Evolutionary conservation across 306 rosid genomes (phyloP), one percentile per base, ranked within the genome.

Genomic region (Mucuna pruriens): DNA sequence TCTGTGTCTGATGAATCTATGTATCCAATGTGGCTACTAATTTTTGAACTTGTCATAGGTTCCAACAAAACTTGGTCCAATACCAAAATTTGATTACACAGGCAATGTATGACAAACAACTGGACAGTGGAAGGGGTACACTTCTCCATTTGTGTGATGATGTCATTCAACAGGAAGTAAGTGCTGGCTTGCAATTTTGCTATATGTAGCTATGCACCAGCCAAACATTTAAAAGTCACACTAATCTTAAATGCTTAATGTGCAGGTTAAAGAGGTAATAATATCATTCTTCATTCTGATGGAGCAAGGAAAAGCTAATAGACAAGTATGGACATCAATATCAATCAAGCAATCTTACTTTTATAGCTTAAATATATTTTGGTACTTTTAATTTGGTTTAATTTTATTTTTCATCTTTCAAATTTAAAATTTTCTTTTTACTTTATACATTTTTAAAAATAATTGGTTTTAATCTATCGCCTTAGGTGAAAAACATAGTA

Each of bases 101-200:
- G 75, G 88, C 98, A 52, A 92, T 92, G 97, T 95, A 95, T 72
- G 97, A 95, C 66, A 95, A 92, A 77, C 98, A 95, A 74, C 84
- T 95, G 33, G 98, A 92, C 75, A 95, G 98, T 82, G 98, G 97
- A 78, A 89, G 80, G 90, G 98, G 94, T 48, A 95, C 77, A 40
- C 97, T 93, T 89, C 97, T 95, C 83, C 99, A 93, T 88, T 74
- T 95, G 87, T 95, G 97, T 22, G 98, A 95, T 67, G 98, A 95
- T 80, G 97, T 95, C 74, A 91, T 95, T 88, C 97, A 95, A 85
- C 98, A 92, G 82, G 97, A 95, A 89, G 95, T 95, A 84, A 86
- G 98, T 83, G 25, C 77, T 46, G 54, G 10, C 74, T 23, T 55
- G 70, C 29, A 71, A 60, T 20, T 64, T 78, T 72, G n/a, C 15